Percentiles rank a stretch among this genome's conserved stretches.
Evolutionary conservation across 2,329 filamentous ascomycete species (phyloP).

Genomic region (Cryphonectria japonica): DNA sequence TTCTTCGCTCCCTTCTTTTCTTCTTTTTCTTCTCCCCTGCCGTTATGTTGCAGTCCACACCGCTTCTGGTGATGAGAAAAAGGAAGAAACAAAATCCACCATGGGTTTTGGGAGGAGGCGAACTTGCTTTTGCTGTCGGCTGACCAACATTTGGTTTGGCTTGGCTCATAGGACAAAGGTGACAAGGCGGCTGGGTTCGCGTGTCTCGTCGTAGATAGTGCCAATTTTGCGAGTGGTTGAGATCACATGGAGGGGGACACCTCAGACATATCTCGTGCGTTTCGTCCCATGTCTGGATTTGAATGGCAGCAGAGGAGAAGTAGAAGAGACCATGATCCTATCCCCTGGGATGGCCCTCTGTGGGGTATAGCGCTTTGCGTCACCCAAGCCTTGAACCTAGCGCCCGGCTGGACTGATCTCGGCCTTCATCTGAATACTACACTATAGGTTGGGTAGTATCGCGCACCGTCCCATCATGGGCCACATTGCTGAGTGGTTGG

Average conservation of each 20-base stretch:
- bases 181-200: background rate
- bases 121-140: background rate
- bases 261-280: background rate
- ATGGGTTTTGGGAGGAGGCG: background rate
- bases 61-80: background rate
- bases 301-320: background rate
- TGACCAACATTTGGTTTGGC: background rate
- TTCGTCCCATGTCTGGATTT: background rate
- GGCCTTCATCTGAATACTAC: conserved; percentile 1
- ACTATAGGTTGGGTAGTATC: background rate
- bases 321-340: background rate
- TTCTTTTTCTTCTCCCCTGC: too few species aligned
- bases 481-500: background rate
- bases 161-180: background rate
- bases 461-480: background rate
- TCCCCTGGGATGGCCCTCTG: conserved; percentile 19
- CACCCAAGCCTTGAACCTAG: background rate
- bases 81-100: background rate
- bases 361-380: conserved; percentile 14
- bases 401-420: background rate
- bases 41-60: conserved; percentile 2
- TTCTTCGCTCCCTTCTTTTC: background rate
- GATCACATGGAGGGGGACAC: too few species aligned
- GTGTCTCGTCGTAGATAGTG: background rate
- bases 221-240: background rate